Percentiles rank a stretch among this genome's conserved stretches.
phyloP scores from a whole-genome alignment of 2,329 filamentous ascomycete genomes.

The Phoma sp. region DNA sequence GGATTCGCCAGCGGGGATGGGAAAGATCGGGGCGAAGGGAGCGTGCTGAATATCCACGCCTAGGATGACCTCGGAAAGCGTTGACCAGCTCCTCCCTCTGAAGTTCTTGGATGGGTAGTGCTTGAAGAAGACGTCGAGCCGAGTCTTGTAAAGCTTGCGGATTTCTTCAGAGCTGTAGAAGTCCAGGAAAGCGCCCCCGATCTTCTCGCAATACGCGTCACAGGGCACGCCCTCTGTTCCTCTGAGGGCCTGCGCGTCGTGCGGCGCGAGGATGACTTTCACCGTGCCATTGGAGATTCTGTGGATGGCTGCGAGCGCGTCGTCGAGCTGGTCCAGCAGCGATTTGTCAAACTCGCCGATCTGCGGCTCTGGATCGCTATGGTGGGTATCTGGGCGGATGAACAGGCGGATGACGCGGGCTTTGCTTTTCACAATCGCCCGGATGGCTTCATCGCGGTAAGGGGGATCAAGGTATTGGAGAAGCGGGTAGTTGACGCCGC shows the following conservation, averaged over 20 bases:
- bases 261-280: constrained; percentile 46
- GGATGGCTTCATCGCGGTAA: constrained; percentile 39
- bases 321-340: constrained; percentile 43
- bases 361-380: constrained; percentile 39
- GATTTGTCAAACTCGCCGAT: constrained; percentile 41
- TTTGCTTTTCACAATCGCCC: constrained; percentile 35
- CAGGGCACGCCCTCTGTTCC: constrained; percentile 40
- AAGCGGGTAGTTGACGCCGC: constrained; percentile 42
- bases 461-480: constrained; percentile 39
- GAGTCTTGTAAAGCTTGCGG: constrained; percentile 38
- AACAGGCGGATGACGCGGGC: constrained; percentile 43
- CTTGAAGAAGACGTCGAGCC: constrained; percentile 43
- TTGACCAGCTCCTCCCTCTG: constrained; percentile 36
- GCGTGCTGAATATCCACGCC: constrained; percentile 46
- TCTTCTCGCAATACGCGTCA: constrained; percentile 43
- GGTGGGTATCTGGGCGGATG: constrained; percentile 37
- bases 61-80: constrained; percentile 40
- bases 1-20: constrained; percentile 41
- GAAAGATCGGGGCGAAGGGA: constrained; percentile 43
- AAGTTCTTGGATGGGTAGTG: constrained; percentile 46
- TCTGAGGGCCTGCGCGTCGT: constrained; percentile 43
- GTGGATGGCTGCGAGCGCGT: constrained; percentile 44
- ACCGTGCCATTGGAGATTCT: constrained; percentile 42
- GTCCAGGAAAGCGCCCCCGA: constrained; percentile 41
- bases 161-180: constrained; percentile 43